Conservation (phyloP, 176 grass and related monocot species). For the Triticum monococcum region DNA sequence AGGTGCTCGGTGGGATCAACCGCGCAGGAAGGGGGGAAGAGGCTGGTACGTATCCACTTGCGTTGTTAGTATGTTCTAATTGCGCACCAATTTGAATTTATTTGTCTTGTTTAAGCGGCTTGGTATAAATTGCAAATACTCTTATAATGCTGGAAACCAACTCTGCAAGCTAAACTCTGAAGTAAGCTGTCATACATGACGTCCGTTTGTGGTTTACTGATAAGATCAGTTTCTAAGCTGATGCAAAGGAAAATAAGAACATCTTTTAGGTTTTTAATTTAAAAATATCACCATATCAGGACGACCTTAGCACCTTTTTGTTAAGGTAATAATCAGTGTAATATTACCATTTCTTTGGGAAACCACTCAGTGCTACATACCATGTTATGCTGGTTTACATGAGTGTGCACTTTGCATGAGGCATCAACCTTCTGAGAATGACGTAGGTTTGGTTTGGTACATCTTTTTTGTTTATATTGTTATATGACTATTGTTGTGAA, state of each 20-base stretch:
- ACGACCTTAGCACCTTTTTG: not conserved
- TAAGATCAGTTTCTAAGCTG: not conserved
- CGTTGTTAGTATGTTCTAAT: not conserved
- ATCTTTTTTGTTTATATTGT: conserved; percentile 10
- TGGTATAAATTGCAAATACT: not conserved
- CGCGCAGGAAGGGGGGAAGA: conserved; percentile 79
- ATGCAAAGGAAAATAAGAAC: not conserved
- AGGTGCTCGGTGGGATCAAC: conserved; percentile 95
- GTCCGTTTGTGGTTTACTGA: not conserved
- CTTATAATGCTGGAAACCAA: not conserved
- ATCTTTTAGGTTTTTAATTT: not conserved
- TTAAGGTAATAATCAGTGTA: not conserved
- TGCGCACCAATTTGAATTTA: not conserved
- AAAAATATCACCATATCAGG: not conserved
- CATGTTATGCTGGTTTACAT: conserved; percentile 6
- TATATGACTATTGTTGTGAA: not conserved
- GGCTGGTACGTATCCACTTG: conserved; percentile 41
- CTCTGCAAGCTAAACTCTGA: not conserved
- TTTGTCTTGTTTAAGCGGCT: not conserved
- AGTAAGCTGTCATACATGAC: not conserved
- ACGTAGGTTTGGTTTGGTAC: not conserved
- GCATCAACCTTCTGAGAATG: not conserved
- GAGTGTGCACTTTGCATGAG: not conserved
- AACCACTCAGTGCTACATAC: not conserved
- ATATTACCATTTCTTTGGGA: not conserved